Evolutionary conservation across 2,329 filamentous ascomycete species (phyloP).

Genomic region (Penicillium sp.): DNA sequence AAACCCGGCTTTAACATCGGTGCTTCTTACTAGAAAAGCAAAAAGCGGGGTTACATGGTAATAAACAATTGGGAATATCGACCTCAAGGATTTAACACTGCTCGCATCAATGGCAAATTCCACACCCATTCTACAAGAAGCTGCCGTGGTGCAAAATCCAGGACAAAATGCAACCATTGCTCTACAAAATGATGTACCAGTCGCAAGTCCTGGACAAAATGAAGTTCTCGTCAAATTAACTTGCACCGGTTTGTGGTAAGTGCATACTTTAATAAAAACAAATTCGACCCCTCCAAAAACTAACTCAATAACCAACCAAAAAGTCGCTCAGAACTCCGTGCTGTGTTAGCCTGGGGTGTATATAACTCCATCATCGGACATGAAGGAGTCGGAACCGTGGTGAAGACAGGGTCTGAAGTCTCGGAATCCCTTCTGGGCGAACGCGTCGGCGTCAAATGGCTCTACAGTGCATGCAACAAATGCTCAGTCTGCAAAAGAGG

Average conservation of each 20-base stretch:
- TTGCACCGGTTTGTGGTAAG: slow-evolving; percentile 26
- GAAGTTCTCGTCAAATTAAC: slow-evolving; percentile 24
- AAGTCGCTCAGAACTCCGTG: slow-evolving; percentile 28
- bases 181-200: slow-evolving; percentile 12
- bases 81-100: neutral
- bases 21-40: neutral
- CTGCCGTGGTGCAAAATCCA: slow-evolving; percentile 17
- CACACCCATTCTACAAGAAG: slow-evolving; percentile 14
- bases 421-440: slow-evolving; percentile 12
- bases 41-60: neutral
- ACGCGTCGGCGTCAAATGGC: slow-evolving; percentile 27
- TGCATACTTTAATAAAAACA: no score
- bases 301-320: neutral
- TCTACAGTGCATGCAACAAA: slow-evolving; percentile 24
- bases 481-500: slow-evolving; percentile 24
- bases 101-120: neutral
- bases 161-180: slow-evolving; percentile 14
- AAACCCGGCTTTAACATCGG: neutral
- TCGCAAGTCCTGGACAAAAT: slow-evolving; percentile 14
- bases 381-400: slow-evolving; percentile 25
- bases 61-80: neutral
- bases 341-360: slow-evolving; percentile 19
- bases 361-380: slow-evolving; percentile 29
- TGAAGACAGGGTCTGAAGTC: slow-evolving; percentile 14
- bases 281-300: neutral